phyloP scores from a whole-genome alignment of 2,329 filamentous ascomycete species.

The Calonectria pseudoreteaudii region DNA sequence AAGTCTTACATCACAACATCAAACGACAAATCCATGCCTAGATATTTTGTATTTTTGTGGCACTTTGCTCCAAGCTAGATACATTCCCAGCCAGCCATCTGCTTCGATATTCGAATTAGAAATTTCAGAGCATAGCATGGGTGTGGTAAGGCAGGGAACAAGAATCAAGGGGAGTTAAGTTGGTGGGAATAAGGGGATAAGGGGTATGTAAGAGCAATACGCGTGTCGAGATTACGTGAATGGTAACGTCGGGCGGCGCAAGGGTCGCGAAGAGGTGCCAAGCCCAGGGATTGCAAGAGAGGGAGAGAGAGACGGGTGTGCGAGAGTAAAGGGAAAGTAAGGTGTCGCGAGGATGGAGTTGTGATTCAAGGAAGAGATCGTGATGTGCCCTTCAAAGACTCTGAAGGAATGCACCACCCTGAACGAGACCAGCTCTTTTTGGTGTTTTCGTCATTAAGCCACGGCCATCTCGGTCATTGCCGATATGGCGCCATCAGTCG shows the following conservation, averaged over 20 bases:
- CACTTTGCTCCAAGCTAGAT: constrained; percentile 41
- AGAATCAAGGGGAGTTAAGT: constrained; percentile 34
- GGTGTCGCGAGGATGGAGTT: constrained; percentile 42
- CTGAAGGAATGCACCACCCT: constrained; percentile 33
- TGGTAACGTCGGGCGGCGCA: constrained; percentile 37
- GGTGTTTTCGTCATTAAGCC: constrained; percentile 40
- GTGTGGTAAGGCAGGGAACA: constrained; percentile 32
- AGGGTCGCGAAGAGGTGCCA: constrained; percentile 35
- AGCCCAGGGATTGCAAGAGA: constrained; percentile 30
- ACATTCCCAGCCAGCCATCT: constrained; percentile 36
- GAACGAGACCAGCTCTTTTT: constrained; percentile 37
- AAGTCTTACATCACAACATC: neutral
- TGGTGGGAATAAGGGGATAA: constrained; percentile 33
- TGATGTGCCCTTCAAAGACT: constrained; percentile 44
- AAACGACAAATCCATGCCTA: constrained; percentile 17
- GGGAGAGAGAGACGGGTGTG: constrained; percentile 39
- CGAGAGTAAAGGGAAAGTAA: constrained; percentile 38
- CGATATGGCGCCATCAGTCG: constrained; percentile 36
- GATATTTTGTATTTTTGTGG: constrained; percentile 35
- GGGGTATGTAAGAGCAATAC: constrained; percentile 45
- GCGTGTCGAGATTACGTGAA: constrained; percentile 43
- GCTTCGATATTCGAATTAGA: constrained; percentile 34
- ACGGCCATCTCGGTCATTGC: constrained; percentile 36
- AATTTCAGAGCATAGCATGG: constrained; percentile 29
- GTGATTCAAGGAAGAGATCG: constrained; percentile 44